Conservation (phyloP, 2,329 filamentous ascomycete species). For the Teratosphaeria pseudoeucalypti region DNA sequence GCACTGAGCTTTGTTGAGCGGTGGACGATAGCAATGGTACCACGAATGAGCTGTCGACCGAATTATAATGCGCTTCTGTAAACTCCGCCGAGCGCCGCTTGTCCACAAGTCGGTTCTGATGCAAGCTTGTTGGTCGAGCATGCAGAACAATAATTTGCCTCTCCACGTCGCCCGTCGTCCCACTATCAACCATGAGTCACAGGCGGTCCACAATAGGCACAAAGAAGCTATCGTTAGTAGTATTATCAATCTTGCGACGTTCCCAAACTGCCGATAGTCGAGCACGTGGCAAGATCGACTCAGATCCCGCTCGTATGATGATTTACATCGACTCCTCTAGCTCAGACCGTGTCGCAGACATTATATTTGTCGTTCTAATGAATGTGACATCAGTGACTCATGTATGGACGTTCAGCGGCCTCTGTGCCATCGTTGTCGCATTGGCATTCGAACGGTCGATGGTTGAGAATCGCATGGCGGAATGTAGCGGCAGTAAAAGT, state of each 20-base stretch:
- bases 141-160: neutral
- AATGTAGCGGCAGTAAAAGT: no score
- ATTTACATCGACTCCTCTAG: no score
- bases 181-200: neutral
- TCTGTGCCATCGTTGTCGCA: no score
- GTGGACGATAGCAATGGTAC: neutral
- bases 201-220: neutral
- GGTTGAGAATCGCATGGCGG: no score
- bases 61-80: neutral
- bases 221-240: neutral
- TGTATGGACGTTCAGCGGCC: no score
- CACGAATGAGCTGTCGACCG: neutral
- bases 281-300: neutral
- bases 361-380: no score
- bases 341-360: no score
- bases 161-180: neutral
- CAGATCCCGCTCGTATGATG: no score
- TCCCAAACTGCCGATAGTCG: neutral
- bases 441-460: no score
- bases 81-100: no score
- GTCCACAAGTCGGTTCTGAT: neutral
- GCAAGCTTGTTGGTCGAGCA: neutral
- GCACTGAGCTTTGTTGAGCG: neutral
- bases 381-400: no score
- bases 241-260: neutral